Conservation (phyloP, 768 basidiomycete genomes). For the Kwoniella bestiolae region DNA sequence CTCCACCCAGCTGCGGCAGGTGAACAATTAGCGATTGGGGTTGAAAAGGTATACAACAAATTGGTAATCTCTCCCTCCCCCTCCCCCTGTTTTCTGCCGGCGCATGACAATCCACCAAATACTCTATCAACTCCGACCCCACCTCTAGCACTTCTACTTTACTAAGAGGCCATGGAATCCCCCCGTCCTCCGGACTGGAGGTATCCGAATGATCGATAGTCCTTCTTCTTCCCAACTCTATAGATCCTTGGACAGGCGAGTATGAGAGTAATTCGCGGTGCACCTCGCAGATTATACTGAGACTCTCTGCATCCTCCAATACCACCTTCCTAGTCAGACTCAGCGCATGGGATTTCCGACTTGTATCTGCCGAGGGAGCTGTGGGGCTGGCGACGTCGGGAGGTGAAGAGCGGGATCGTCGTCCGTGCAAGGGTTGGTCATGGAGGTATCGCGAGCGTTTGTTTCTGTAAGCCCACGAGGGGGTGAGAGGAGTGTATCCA, state of each 20-base stretch:
- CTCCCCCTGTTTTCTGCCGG: neutral
- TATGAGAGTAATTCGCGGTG: conserved; percentile 11
- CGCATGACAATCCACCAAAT: conserved; percentile 5
- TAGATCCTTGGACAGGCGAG: conserved; percentile 5
- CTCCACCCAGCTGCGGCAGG: neutral
- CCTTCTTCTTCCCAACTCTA: neutral
- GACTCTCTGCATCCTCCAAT: conserved; percentile 10
- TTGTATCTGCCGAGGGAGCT: neutral
- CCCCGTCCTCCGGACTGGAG: neutral
- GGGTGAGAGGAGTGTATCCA: neutral
- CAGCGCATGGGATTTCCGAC: conserved; percentile 5
- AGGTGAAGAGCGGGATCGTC: conserved; percentile 11
- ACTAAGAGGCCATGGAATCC: conserved; percentile 5
- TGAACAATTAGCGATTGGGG: neutral
- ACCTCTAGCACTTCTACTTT: conserved; percentile 4
- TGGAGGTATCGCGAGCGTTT: neutral
- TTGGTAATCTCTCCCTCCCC: neutral
- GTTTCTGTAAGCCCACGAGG: neutral
- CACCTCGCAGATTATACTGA: conserved; percentile 6
- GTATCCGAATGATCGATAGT: neutral
- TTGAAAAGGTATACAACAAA: conserved; percentile 20
- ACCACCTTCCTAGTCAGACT: neutral
- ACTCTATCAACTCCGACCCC: conserved; percentile 2
- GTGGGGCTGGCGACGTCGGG: neutral
- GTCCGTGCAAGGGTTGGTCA: neutral